These are phyloP conservation scores for Kandelia obovata DNA, from an alignment of 345 rosid species.

Conservation along the genomic window DNA sequence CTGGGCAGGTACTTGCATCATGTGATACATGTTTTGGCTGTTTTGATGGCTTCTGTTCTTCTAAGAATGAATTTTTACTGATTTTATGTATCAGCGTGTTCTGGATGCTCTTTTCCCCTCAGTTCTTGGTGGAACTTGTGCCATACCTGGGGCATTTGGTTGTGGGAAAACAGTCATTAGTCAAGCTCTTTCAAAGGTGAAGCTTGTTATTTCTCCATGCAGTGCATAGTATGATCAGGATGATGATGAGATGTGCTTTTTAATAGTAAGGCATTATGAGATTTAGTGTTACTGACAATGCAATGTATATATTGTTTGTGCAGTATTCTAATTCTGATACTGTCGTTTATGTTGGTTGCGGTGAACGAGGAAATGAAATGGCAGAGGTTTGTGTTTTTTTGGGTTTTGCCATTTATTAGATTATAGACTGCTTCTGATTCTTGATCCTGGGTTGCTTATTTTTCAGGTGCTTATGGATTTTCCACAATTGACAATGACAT, in stretches of 20 bases:
- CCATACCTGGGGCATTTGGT: constrained; percentile 99
- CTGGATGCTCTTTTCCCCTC: constrained; percentile 99
- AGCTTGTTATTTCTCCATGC: constrained; percentile 6
- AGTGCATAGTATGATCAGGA: neutral
- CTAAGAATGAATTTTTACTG: constrained; percentile 18
- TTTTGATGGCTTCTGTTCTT: neutral
- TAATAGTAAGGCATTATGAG: constrained; percentile 7
- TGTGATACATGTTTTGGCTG: neutral
- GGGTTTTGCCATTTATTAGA: constrained; percentile 2
- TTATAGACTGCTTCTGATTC: constrained; percentile 10
- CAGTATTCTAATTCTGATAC: constrained; percentile 99
- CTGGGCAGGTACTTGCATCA: constrained; percentile 74
- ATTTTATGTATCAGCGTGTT: constrained; percentile 65
- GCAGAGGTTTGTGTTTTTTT: constrained; percentile 65
- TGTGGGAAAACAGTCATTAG: constrained; percentile 99
- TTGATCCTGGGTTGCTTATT: neutral
- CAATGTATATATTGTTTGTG: constrained; percentile 18
- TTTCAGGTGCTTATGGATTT: constrained; percentile 98
- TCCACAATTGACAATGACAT: constrained; percentile 99
- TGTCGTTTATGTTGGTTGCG: constrained; percentile 99
- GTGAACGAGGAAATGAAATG: constrained; percentile 99
- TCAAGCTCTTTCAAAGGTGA: constrained; percentile 99
- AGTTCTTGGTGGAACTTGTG: constrained; percentile 99
- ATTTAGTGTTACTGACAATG: no score
- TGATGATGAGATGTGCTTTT: neutral